A percentile compares a stretch with the other conserved stretches of the same genome.
Evolutionary conservation across 1,284 basidiomycete species (phyloP).

Genomic region (Wallemia hederae): DNA sequence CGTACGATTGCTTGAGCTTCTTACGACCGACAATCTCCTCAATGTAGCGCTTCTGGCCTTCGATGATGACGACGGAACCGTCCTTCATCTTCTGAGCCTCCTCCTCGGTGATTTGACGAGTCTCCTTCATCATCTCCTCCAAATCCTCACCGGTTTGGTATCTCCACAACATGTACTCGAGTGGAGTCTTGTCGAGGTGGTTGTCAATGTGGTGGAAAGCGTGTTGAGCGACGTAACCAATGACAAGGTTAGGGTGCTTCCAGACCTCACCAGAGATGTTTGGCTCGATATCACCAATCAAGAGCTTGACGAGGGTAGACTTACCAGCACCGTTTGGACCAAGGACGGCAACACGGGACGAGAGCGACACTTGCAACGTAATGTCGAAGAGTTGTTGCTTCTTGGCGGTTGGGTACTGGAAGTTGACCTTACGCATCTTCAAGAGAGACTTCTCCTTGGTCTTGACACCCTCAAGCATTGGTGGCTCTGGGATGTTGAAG

Average conservation of each 20-base stretch:
- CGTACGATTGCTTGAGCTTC: conserved; percentile 97
- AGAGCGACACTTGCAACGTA: conserved; percentile 80
- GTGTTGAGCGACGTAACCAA: conserved; percentile 93
- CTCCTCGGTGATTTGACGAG: conserved; percentile 56
- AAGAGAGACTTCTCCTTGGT: conserved; percentile 93
- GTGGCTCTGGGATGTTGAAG: conserved; percentile 85
- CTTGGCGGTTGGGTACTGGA: conserved; percentile 68
- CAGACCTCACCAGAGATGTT: conserved; percentile 90
- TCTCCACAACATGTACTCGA: conserved; percentile 97
- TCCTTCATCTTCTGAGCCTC: conserved; percentile 93
- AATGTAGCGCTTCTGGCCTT: conserved; percentile 79
- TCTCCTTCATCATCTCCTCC: conserved; percentile 80
- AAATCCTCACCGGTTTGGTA: conserved; percentile 97
- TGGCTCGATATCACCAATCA: conserved; percentile 88
- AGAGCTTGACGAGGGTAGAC: conserved; percentile 92
- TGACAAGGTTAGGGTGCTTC: conserved; percentile 98
- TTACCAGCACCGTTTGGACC: conserved; percentile 96
- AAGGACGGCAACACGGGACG: conserved; percentile 83
- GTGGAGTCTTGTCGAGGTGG: conserved; percentile 89
- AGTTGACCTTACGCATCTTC: conserved; percentile 92
- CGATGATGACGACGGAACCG: conserved; percentile 51
- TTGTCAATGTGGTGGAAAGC: conserved; percentile 97
- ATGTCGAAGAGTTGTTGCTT: conserved; percentile 82
- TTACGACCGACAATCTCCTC: conserved; percentile 74
- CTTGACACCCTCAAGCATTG: conserved; percentile 95